Percentiles rank a stretch among this genome's conserved stretches.
phyloP scores from a whole-genome alignment of 352 stramenopile species.

The Pythium rhizo-oryzae region DNA sequence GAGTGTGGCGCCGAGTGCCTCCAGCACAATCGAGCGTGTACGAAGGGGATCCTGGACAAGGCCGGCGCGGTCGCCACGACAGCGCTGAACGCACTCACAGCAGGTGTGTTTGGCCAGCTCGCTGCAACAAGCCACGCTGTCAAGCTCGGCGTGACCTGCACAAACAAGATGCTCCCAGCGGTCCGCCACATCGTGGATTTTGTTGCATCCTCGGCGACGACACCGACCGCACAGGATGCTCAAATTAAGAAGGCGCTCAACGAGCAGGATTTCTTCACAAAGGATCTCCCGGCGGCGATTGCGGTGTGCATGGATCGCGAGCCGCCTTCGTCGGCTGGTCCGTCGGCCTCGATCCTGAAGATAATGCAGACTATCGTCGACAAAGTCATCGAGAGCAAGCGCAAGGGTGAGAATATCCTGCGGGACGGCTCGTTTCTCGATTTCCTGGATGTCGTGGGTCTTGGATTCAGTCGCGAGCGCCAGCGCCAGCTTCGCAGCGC shows the following conservation, averaged over 20 bases:
- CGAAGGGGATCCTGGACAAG: conserved; percentile 46
- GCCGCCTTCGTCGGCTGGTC: conserved; percentile 25
- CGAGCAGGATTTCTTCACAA: conserved; percentile 46
- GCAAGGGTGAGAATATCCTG: conserved; percentile 12
- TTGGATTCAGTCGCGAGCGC: neutral
- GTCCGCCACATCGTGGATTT: conserved; percentile 42
- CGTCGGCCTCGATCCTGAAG: conserved; percentile 30
- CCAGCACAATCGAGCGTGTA: conserved; percentile 59
- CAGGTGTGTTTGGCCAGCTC: conserved; percentile 45
- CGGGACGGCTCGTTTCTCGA: conserved; percentile 2
- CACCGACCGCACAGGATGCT: conserved; percentile 6
- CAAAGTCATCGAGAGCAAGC: conserved; percentile 11
- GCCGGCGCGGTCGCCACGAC: conserved; percentile 42
- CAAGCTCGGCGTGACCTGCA: conserved; percentile 38
- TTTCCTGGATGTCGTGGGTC: conserved; percentile 2
- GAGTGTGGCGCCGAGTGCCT: conserved; percentile 58
- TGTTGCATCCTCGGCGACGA: conserved; percentile 36
- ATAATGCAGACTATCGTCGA: conserved; percentile 34
- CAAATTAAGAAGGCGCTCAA: conserved; percentile 40
- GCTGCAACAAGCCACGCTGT: conserved; percentile 4
- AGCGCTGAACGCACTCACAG: conserved; percentile 39
- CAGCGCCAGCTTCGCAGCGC: neutral
- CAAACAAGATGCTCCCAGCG: conserved; percentile 41
- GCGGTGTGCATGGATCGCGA: conserved; percentile 40
- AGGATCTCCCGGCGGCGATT: conserved; percentile 47